Evolutionary conservation across 768 basidiomycete genomes (phyloP), one percentile per base, ranked within the genome.

Genomic region (Dioszegia hungarica): DNA sequence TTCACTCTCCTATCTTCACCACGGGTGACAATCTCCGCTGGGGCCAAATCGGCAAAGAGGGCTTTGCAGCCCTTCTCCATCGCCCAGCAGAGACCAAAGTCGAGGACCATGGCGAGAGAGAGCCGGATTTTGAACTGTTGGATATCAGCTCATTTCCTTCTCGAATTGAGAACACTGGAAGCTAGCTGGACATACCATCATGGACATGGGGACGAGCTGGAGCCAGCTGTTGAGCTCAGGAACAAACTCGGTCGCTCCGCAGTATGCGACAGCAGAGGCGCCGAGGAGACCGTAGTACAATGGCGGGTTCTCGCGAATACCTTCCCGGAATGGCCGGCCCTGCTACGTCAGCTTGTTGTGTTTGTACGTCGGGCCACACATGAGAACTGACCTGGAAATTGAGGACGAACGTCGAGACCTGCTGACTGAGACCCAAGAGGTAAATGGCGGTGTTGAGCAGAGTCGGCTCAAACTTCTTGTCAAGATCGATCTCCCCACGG

Each of bases 311-410:
- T 99, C 95, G 2, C 89, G 83, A 71, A 99, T 97, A 34, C 91
- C 91, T 77, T 99, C 95, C 31, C 95, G 86, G 86, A 98, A 99
- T 0, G 95, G 95, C 33, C 95, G 87, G 9, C 95, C 95, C 83
- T 89, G 70, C 9, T 17, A n/a, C 29, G 44, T 36, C 39, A 43
- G 37, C 43, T n/a, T 41, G 10, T 14, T 17, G n/a, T 11, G 37
- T 11, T 11, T n/a, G 5, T 15, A 10, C 28, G 29, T 19, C 15
- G 12, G 19, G n/a, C 20, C 1, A 9, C 10, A 15, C 27, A 28
- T 10, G n/a, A n/a, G n/a, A 64, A 84, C 86, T 80, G 14, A 56
- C 59, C 48, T 92, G 90, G 83, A 93, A 99, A 79, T 99, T 99
- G 79, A 98, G 91, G 3, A 92, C 86, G 70, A 99, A 98, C 0